A percentile compares a stretch with the other conserved stretches of the same genome.
phyloP scores from a whole-genome alignment of 179 eudicot species.

The Heliamphora pulchella region DNA sequence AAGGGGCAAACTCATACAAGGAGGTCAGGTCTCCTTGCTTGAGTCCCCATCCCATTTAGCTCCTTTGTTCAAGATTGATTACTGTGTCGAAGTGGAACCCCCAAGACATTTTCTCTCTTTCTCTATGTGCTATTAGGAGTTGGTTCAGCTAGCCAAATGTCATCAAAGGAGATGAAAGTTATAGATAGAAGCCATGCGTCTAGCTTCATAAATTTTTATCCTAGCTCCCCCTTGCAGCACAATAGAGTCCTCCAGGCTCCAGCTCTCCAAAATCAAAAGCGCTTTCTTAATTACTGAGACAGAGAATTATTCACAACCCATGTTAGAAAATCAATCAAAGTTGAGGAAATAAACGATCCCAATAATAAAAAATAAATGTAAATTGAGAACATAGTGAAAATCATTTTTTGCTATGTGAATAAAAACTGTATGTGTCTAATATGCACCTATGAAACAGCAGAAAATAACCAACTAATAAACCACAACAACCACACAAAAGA shows the following conservation, averaged over 20 bases:
- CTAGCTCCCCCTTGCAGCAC: slow-evolving; percentile 68
- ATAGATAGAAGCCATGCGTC: slow-evolving; percentile 38
- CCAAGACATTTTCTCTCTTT: slow-evolving; percentile 24
- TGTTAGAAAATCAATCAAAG: neutral
- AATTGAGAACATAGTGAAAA: too few relatives aligned
- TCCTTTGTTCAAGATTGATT: slow-evolving; percentile 39
- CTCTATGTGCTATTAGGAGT: slow-evolving; percentile 15
- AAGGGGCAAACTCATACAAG: slow-evolving; percentile 23
- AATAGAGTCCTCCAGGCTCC: slow-evolving; percentile 81
- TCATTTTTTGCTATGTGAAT: too few relatives aligned
- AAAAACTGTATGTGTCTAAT: too few relatives aligned
- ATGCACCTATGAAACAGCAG: too few relatives aligned
- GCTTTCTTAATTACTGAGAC: slow-evolving; percentile 70
- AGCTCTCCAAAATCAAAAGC: slow-evolving; percentile 90
- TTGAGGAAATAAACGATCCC: neutral
- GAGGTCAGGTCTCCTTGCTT: slow-evolving; percentile 44
- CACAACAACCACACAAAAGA: too few relatives aligned
- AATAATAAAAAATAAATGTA: neutral
- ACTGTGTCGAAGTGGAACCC: slow-evolving; percentile 15
- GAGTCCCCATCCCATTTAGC: slow-evolving; percentile 67
- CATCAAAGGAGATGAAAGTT: slow-evolving; percentile 17
- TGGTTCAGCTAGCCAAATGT: slow-evolving; percentile 45
- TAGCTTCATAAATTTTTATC: slow-evolving; percentile 55
- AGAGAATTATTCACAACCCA: slow-evolving; percentile 1
- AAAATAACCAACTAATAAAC: too few relatives aligned